Evolutionary conservation across 306 rosid genomes (phyloP).

Genomic region (Cicer arietinum): DNA sequence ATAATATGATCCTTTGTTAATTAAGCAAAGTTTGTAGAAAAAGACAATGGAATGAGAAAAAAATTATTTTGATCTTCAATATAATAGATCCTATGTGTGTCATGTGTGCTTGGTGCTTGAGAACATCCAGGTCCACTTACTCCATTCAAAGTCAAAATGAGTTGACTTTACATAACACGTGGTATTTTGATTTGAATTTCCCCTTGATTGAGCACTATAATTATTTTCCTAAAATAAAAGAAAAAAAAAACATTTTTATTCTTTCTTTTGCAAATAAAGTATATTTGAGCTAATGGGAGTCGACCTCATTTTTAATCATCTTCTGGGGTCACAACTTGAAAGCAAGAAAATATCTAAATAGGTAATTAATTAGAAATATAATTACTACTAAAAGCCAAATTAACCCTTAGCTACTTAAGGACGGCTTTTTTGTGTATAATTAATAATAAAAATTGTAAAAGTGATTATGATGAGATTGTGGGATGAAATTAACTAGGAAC

Average conservation of each 20-base stretch:
- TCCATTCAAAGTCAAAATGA: constrained; percentile 57
- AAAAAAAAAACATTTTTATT: background rate
- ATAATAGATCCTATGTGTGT: background rate
- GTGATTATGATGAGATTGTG: constrained; percentile 56
- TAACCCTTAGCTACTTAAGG: constrained; percentile 8
- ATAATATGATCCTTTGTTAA: background rate
- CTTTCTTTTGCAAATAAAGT: constrained; percentile 40
- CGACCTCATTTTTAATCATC: constrained; percentile 50
- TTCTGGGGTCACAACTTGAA: constrained; percentile 46
- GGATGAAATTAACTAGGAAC: constrained; percentile 52
- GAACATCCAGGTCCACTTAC: constrained; percentile 44
- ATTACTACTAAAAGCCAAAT: constrained; percentile 27
- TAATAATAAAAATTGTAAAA: constrained; percentile 50
- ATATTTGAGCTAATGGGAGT: constrained; percentile 47
- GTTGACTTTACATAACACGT: constrained; percentile 49
- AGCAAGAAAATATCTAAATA: constrained; percentile 28
- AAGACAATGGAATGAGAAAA: constrained; percentile 36
- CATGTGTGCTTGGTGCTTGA: constrained; percentile 31
- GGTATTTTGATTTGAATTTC: constrained; percentile 28
- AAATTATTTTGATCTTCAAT: constrained; percentile 28
- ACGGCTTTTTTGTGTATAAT: constrained; percentile 37
- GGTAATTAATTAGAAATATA: constrained; percentile 13
- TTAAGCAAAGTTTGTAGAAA: constrained; percentile 35
- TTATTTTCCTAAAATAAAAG: too few species aligned
- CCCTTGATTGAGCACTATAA: constrained; percentile 11